phyloP scores from a whole-genome alignment of 2,329 filamentous ascomycete genomes.

The Clarireedia monteithiana region DNA sequence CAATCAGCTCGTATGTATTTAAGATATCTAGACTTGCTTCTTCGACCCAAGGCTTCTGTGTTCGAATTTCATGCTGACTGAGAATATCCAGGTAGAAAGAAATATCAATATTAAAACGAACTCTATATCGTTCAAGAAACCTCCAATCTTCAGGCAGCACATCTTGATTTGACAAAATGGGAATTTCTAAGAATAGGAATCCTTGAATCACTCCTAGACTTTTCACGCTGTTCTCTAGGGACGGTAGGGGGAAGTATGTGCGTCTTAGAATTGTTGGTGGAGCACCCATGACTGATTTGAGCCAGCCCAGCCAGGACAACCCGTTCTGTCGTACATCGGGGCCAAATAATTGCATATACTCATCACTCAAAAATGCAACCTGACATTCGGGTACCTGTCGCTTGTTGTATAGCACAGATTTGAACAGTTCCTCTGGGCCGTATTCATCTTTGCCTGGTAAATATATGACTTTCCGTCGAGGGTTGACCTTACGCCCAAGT shows the following conservation, averaged over 20 bases:
- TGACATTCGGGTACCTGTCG: conserved; percentile 6
- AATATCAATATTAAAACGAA: conserved; percentile 12
- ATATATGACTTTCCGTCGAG: conserved; percentile 8
- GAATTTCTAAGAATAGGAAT: conserved; percentile 8
- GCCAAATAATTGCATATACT: conserved; percentile 9
- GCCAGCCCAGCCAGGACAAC: conserved; percentile 13
- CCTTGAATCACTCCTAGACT: not conserved
- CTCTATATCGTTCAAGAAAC: conserved; percentile 14
- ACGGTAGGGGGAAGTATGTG: not conserved
- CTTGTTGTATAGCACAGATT: conserved; percentile 4
- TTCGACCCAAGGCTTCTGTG: conserved; percentile 2
- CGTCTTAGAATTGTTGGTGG: not conserved
- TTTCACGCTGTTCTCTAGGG: not conserved
- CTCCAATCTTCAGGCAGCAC: conserved; percentile 11
- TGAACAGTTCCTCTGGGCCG: conserved; percentile 14
- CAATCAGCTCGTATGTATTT: conserved; percentile 14
- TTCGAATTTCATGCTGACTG: conserved; percentile 6
- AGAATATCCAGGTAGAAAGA: conserved; percentile 12
- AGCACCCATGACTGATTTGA: conserved; percentile 8
- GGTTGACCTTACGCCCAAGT: not conserved
- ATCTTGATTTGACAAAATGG: not conserved
- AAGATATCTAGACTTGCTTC: conserved; percentile 9
- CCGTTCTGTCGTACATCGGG: conserved; percentile 2
- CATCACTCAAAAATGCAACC: conserved; percentile 11
- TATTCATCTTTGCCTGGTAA: conserved; percentile 12